Percentiles rank a stretch among this genome's conserved stretches.
phyloP scores from a whole-genome alignment of 2,329 filamentous ascomycete genomes.

The Hawksworthiomyces lignivorus region DNA sequence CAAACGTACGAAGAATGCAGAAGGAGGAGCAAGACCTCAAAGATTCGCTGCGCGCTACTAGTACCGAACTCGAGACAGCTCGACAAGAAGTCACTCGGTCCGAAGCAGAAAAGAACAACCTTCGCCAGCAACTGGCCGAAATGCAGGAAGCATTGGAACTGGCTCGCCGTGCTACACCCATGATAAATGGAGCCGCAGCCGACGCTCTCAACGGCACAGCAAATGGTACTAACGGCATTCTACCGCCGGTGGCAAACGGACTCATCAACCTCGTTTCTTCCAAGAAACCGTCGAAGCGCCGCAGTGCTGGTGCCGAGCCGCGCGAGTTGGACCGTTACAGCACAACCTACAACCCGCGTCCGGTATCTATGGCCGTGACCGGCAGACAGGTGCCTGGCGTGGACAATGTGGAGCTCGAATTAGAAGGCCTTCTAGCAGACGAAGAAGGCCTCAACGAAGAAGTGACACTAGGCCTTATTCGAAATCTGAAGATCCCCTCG shows the following conservation, averaged over 20 bases:
- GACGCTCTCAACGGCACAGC: constrained; percentile 52
- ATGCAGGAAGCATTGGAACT: constrained; percentile 88
- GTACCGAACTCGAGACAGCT: constrained; percentile 70
- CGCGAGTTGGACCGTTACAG: constrained; percentile 86
- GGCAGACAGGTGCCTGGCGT: constrained; percentile 59
- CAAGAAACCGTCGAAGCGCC: constrained; percentile 84
- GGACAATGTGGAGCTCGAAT: constrained; percentile 90
- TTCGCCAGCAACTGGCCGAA: constrained; percentile 82
- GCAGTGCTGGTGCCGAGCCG: constrained; percentile 81
- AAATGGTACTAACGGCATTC: constrained; percentile 25
- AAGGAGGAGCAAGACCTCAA: constrained; percentile 84
- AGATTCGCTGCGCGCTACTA: constrained; percentile 73
- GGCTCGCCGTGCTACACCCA: constrained; percentile 67
- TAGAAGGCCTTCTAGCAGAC: constrained; percentile 87
- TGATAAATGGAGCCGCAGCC: constrained; percentile 48
- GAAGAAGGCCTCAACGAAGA: constrained; percentile 96
- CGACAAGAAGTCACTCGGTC: constrained; percentile 66
- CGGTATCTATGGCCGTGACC: constrained; percentile 88
- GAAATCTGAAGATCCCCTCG: constrained; percentile 90
- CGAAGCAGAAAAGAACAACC: constrained; percentile 76
- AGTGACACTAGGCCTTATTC: constrained; percentile 90
- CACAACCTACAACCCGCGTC: constrained; percentile 84
- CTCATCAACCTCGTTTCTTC: constrained; percentile 95
- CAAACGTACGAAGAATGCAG: constrained; percentile 87
- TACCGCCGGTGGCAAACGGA: constrained; percentile 55